These are phyloP conservation scores for Neltuma alba DNA, from an alignment of 306 rosid genomes.

Conservation along the genomic window DNA sequence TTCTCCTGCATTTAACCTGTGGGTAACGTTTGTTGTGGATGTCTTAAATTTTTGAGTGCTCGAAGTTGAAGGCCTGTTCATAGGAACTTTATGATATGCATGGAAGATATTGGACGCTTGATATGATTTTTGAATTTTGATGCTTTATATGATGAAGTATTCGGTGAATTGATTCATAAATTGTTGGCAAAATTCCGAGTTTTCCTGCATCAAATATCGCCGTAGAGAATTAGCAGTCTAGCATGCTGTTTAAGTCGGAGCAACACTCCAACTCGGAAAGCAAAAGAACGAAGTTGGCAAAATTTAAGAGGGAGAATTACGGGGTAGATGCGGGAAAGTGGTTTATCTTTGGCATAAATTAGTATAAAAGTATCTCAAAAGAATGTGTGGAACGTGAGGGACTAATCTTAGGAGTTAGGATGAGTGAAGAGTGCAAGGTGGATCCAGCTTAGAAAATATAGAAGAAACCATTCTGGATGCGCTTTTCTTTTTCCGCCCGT, in stretches of 20 bases:
- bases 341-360: too few relatives aligned
- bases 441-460: too few relatives aligned
- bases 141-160: not conserved
- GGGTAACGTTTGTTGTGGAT: not conserved
- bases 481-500: too few relatives aligned
- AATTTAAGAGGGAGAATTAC: not conserved
- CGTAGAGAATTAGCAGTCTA: not conserved
- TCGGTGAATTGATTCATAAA: not conserved
- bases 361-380: not conserved
- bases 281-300: not conserved
- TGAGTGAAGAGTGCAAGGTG: not conserved
- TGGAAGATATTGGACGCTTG: not conserved
- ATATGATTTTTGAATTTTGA: not conserved
- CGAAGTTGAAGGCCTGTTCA: not conserved
- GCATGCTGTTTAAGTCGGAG: not conserved
- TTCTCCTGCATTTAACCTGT: not conserved
- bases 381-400: not conserved
- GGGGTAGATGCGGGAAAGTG: not conserved
- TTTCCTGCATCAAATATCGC: not conserved
- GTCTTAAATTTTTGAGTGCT: not conserved
- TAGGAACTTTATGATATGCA: not conserved
- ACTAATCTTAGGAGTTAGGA: not conserved
- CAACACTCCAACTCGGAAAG: not conserved
- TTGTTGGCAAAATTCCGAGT: not conserved
- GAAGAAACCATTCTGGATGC: too few relatives aligned